A percentile compares a stretch with the other conserved stretches of the same genome.
Conservation (phyloP, 1,284 basidiomycete genomes). For the Papiliotrema fonsecae region DNA sequence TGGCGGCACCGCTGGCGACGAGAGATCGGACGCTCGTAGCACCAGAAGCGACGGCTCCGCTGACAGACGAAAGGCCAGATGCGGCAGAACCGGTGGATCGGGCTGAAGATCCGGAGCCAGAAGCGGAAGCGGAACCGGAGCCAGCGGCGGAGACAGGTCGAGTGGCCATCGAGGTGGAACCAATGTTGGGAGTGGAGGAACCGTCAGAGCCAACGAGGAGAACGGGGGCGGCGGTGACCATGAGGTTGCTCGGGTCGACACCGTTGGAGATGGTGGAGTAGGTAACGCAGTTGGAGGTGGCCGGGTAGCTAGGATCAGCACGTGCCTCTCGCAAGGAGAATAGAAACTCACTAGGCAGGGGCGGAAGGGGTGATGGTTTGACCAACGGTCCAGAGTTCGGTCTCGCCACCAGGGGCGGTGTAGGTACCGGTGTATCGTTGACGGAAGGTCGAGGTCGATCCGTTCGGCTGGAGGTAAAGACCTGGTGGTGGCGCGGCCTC, state of each 20-base stretch:
- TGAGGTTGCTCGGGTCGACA: constrained; percentile 33
- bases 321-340: not conserved
- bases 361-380: constrained; percentile 38
- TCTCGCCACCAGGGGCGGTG: constrained; percentile 20
- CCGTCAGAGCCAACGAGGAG: constrained; percentile 22
- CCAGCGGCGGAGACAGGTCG: constrained; percentile 9
- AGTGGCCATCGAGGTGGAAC: constrained; percentile 23
- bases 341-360: constrained; percentile 22
- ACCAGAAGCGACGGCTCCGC: no score
- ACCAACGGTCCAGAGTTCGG: constrained; percentile 31
- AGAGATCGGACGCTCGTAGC: no score
- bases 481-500: constrained; percentile 46
- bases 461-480: constrained; percentile 40
- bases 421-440: constrained; percentile 48
- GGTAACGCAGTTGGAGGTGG: constrained; percentile 44
- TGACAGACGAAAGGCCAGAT: constrained; percentile 7
- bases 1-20: constrained; percentile 2
- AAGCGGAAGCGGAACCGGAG: constrained; percentile 1
- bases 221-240: constrained; percentile 31
- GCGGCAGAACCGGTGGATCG: not conserved
- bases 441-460: constrained; percentile 45
- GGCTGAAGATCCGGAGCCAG: constrained; percentile 5
- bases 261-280: constrained; percentile 46
- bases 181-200: constrained; percentile 15
- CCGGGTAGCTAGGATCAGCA: constrained; percentile 26